Evolutionary conservation across 441 rosid genomes (phyloP), one percentile per base, ranked within the genome.

Genomic region (Corymbia citriodora): DNA sequence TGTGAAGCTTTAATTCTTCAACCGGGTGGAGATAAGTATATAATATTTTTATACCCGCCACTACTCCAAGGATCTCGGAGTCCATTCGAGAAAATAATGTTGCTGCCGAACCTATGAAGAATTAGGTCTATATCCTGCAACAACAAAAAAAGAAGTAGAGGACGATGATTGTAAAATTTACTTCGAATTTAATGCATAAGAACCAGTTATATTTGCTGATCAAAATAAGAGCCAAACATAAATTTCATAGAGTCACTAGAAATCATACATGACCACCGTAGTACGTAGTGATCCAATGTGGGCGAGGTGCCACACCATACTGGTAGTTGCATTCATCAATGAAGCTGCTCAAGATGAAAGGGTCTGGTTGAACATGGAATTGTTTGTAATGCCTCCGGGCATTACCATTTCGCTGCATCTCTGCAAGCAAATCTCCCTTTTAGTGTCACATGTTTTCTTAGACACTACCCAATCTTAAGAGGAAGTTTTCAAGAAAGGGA

Each of bases 361-460:
- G 92, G 0, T 45, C 40, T 10, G 88, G 49, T 14, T 45, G 90
- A 94, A 91, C 93, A 93, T 93, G 1, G 92, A 88, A 8, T 91
- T 90, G 4, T 90, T 79, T 8, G 59, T 54, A 14, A 36, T n/a
- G 7, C 93, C 95, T 2, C 90, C 50, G n/a, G 93, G 90, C 3
- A 93, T 82, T 50, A 90, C 92, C 45, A 94, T 11, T 49, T 94
- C 93, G 53, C 93, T 93, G 13, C 94, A 94, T 6, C 55, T 87
- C 93, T 93, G 36, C 55, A 36, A 63, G 74, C 52, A 74, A 9
- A 36, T 52, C n/a, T 1, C 12, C 27, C 40, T 18, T 33, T 72
- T 13, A 36, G 10, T 72, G 45, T 13, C 3, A 17, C 13, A 40
- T 40, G 85, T 79, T 79, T 23, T 14, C 52, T 10, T 54, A 15